Evolutionary conservation across 1,284 basidiomycete species (phyloP).

Genomic region (Puccinia polysora): DNA sequence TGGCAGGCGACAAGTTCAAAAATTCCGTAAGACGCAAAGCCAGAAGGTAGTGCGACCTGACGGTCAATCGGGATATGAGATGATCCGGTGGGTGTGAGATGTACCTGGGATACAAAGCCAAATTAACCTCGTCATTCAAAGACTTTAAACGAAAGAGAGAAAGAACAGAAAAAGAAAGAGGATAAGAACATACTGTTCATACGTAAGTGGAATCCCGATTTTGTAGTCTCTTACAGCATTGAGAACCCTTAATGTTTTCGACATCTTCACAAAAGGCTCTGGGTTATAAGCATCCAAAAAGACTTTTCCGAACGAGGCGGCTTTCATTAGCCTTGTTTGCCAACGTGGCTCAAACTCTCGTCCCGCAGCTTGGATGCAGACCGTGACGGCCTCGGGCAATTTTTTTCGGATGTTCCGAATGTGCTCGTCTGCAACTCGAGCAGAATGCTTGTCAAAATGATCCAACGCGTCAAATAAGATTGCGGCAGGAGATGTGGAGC

Average conservation of each 20-base stretch:
- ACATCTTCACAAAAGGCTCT: slow-evolving; percentile 82
- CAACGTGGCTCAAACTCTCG: slow-evolving; percentile 83
- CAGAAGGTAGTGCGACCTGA: slow-evolving; percentile 82
- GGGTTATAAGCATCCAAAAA: slow-evolving; percentile 91
- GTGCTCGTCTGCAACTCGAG: slow-evolving; percentile 79
- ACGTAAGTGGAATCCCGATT: slow-evolving; percentile 87
- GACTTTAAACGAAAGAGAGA: neutral
- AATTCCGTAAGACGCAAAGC: slow-evolving; percentile 85
- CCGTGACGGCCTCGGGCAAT: slow-evolving; percentile 79
- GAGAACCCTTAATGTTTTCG: slow-evolving; percentile 84
- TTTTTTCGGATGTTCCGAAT: slow-evolving; percentile 82
- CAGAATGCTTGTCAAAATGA: slow-evolving; percentile 72
- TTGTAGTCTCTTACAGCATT: slow-evolving; percentile 87
- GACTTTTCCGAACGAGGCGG: slow-evolving; percentile 88
- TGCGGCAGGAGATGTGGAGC: slow-evolving; percentile 83
- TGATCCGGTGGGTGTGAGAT: slow-evolving; percentile 49
- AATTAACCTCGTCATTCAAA: neutral
- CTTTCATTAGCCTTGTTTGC: slow-evolving; percentile 80
- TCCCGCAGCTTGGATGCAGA: slow-evolving; percentile 88
- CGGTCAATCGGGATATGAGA: slow-evolving; percentile 75
- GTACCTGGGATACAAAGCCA: slow-evolving; percentile 25
- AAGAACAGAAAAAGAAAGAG: slow-evolving; percentile 46
- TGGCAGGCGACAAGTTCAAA: slow-evolving; percentile 74
- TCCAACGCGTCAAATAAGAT: slow-evolving; percentile 81
- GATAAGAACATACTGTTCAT: slow-evolving; percentile 65